Conservation (phyloP, 495 filamentous ascomycete genomes). For the Penicillium canariense region DNA sequence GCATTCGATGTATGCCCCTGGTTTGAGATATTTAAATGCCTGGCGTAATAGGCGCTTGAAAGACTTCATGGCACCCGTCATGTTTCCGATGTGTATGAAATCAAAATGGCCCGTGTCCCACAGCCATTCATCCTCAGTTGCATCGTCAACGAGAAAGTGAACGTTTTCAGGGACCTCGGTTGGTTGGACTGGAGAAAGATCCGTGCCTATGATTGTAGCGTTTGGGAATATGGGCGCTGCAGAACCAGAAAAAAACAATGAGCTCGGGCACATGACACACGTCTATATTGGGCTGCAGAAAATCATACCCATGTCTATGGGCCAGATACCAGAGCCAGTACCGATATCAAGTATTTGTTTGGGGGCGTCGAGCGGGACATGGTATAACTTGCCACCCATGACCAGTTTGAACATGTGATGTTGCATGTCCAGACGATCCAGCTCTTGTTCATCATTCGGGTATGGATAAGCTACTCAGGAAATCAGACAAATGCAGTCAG, state of each 20-base stretch:
- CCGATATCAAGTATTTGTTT: conserved; percentile 64
- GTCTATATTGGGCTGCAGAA: conserved; percentile 4
- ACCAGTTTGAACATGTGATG: conserved; percentile 57
- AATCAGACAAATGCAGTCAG: conserved; percentile 12
- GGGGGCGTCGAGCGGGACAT: conserved; percentile 58
- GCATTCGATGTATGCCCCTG: conserved; percentile 65
- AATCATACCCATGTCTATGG: conserved; percentile 58
- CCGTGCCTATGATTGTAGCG: conserved; percentile 57
- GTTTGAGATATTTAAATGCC: conserved; percentile 50
- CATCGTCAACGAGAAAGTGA: conserved; percentile 58
- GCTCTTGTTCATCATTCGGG: conserved; percentile 56
- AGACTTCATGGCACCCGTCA: conserved; percentile 41
- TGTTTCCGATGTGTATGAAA: conserved; percentile 45
- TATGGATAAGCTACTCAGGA: conserved; percentile 46
- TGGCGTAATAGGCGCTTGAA: conserved; percentile 43
- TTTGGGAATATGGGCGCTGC: conserved; percentile 52
- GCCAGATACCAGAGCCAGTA: conserved; percentile 71
- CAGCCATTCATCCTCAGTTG: conserved; percentile 50
- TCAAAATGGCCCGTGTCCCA: conserved; percentile 47
- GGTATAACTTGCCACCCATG: conserved; percentile 51
- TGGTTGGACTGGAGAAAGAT: conserved; percentile 64
- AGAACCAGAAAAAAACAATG: background rate
- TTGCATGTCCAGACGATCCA: conserved; percentile 58
- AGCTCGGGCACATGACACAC: conserved; percentile 17
- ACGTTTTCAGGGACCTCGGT: conserved; percentile 55